Base-by-base conservation (phyloP, 148 eudicot species). In the Heliamphora exappendiculata region DNA sequence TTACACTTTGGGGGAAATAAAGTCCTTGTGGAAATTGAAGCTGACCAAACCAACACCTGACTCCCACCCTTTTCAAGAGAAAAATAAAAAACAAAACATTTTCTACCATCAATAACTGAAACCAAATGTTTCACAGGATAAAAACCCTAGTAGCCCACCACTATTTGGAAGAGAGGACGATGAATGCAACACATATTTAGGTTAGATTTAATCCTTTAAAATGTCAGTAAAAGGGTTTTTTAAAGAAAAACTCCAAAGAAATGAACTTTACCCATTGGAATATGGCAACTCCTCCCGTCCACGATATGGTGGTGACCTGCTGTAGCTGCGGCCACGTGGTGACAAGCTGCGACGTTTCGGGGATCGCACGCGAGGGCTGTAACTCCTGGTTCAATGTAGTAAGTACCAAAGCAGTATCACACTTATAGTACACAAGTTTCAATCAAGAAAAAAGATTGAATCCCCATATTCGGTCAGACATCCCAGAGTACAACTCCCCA, bases 291-390 rank as follows among this genome's bases (percentile, higher is more conserved):
- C 98, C 72, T 95, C 98, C 36, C 97, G 90, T 34, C 86, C 96
- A 83, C 97, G 97, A 68, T 92, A 87, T 75, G 64, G 66, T 60
- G 92, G 93, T 31, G 98, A 92, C 82, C 93, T 87, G 83, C 97
- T 95, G 72, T 83, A 90, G 89, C 90, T 88, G 83, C 90, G 93
- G 29, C 90, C 93, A 81, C 93, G 97, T 11, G 98, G 98, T 6
- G 97, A 91, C 7, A 89, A 78, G 67, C 98, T 95, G 78, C 97
- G 96, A 76, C 97, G 97, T n/a, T 89, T 78, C 14, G 98, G 98
- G 58, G 98, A 92, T 29, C 96, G 86, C 45, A 78, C 95, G 79
- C 94, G 98, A 20, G 98, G 98, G 83, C 97, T 95, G 83, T 86
- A 91, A 79, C 98, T 95, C 90, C 98, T 95, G 83, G 19, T 70